Percentiles rank a stretch among this genome's conserved stretches.
These are phyloP conservation scores for Carallia pectinifolia DNA, from an alignment of 345 rosid species.

Conservation along the genomic window DNA sequence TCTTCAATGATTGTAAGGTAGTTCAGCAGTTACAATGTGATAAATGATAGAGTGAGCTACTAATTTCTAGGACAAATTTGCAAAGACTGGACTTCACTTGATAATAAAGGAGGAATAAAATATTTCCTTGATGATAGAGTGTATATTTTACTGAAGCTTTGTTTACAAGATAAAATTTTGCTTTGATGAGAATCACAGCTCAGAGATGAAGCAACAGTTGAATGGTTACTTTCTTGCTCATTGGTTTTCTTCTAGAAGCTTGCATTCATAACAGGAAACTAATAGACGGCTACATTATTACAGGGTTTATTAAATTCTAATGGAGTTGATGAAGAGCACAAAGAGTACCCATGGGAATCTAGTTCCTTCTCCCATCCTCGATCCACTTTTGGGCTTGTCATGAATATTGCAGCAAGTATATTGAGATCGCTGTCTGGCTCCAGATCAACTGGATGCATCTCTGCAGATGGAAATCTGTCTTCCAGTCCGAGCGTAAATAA, in stretches of 20 bases:
- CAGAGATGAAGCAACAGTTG: too few species aligned
- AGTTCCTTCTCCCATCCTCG: constrained; percentile 55
- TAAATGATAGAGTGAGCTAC: too few species aligned
- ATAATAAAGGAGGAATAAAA: too few species aligned
- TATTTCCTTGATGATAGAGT: too few species aligned
- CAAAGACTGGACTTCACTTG: too few species aligned
- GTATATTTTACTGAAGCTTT: too few species aligned
- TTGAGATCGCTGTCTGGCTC: constrained; percentile 49
- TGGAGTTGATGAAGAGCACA: constrained; percentile 32
- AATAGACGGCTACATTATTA: constrained; percentile 18
- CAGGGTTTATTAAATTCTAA: constrained; percentile 48
- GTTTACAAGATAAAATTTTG: too few species aligned
- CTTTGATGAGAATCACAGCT: too few species aligned
- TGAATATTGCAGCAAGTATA: constrained; percentile 49
- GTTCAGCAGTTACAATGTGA: too few species aligned
- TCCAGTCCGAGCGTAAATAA: constrained; percentile 29
- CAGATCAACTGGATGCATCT: constrained; percentile 28
- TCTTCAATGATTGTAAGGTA: too few species aligned
- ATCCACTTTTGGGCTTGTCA: constrained; percentile 66
- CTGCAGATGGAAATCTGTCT: constrained; percentile 39
- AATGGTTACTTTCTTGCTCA: too few species aligned
- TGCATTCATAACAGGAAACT: constrained; percentile 5
- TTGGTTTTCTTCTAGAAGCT: neutral
- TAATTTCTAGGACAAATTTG: too few species aligned
- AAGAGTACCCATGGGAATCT: constrained; percentile 30